phyloP scores from a whole-genome alignment of 805 yeast genomes.

The Grigorovia yakushimaensis region DNA sequence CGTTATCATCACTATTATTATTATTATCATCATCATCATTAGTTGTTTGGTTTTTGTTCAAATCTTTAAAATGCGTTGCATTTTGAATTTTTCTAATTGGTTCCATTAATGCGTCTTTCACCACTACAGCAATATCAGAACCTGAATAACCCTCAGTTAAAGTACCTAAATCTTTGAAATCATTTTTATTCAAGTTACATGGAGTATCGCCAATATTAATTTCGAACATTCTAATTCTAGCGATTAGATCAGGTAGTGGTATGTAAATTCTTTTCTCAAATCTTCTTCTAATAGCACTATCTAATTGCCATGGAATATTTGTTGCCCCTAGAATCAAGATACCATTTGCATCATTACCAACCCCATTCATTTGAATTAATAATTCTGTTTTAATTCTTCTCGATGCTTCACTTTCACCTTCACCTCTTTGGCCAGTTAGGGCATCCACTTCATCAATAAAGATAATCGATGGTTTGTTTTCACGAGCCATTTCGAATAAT shows the following conservation, averaged over 20 bases:
- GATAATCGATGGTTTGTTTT: conserved; percentile 88
- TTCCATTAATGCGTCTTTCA: conserved; percentile 95
- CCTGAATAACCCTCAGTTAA: conserved; percentile 98
- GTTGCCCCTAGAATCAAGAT: conserved; percentile 95
- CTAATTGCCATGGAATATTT: conserved; percentile 97
- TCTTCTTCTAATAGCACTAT: conserved; percentile 93
- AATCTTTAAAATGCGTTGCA: conserved; percentile 80
- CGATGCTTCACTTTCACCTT: conserved; percentile 93
- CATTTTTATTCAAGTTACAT: conserved; percentile 62
- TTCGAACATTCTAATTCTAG: conserved; percentile 88
- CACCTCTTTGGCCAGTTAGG: conserved; percentile 94
- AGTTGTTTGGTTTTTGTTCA: neutral
- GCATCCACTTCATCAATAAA: conserved; percentile 98
- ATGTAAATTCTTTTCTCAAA: conserved; percentile 93
- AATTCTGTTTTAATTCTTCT: conserved; percentile 93
- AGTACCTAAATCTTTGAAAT: conserved; percentile 69
- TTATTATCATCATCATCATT: neutral
- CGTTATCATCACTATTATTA: neutral
- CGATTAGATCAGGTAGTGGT: conserved; percentile 88
- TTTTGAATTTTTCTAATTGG: conserved; percentile 92
- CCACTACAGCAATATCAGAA: conserved; percentile 93
- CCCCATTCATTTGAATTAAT: conserved; percentile 97
- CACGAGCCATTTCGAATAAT: conserved; percentile 91
- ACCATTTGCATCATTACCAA: conserved; percentile 88
- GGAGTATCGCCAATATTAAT: conserved; percentile 87